Base-by-base conservation (phyloP, 2,329 filamentous ascomycete genomes). In the Trichoderma semiorbis region DNA sequence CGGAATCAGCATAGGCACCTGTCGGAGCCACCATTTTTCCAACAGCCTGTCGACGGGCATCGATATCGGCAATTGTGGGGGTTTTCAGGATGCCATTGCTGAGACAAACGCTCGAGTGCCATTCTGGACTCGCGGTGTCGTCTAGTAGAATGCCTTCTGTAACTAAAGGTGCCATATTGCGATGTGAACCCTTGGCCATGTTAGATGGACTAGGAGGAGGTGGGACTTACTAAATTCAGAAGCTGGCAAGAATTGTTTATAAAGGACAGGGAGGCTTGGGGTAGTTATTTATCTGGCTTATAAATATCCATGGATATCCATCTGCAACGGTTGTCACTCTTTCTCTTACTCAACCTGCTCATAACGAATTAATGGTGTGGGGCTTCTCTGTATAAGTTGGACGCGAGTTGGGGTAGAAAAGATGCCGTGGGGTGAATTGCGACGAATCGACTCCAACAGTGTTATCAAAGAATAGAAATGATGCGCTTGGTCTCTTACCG, bases 341-440 rank as follows among this genome's bases (percentile, higher is more conserved):
- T 28, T 28, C 30, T 32, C 30, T 32, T 2, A 10, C 30, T 32
- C 30, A 3, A 2, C 30, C 30, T 32, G 2, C 30, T 32, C 14
- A 21, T 36, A 34, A n/a, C 34, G 18, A 43, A 11, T 26, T 43
- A n/a, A 34, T 30, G 57, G 18, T 55, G 58, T 58, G 50, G 64
- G 64, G 66, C n/a, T 11, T 16, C 30, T 34, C 8, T 28, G 30
- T 61, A 28, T 57, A n/a, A 53, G n/a, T 34, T 36, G n/a, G 21
- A 34, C 57, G 3, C 36, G n/a, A 53, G n/a, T 69, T 62, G 66
- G 66, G 66, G 66, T 69, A 62, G 57, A 36, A 69, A 36, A 21
- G 28, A 62, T 21, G 18, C 8, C 12, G 39, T 61, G 66, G 66
- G 66, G 66, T 61, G 53, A 21, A 53, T 62, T 69, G 34, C 34